phyloP scores from a whole-genome alignment of 2,329 filamentous ascomycete genomes.

The Lachnellula cervina region DNA sequence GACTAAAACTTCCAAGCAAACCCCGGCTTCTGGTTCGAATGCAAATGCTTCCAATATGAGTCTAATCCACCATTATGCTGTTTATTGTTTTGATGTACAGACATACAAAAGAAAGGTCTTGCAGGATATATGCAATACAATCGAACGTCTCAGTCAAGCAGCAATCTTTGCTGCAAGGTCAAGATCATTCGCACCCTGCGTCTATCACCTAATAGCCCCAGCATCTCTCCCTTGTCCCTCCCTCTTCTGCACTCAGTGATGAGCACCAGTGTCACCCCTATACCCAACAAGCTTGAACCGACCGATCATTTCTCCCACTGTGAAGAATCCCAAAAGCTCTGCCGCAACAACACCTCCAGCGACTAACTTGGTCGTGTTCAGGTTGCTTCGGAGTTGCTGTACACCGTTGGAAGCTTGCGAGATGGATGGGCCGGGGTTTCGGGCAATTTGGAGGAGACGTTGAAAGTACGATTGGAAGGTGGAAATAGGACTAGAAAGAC shows the following conservation, averaged over 20 bases:
- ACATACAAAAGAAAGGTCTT: constrained; percentile 24
- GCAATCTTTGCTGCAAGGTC: constrained; percentile 4
- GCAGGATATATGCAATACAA: constrained; percentile 20
- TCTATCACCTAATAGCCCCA: constrained; percentile 3
- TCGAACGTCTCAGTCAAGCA: not conserved
- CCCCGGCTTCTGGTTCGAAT: not conserved
- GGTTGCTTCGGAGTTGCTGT: constrained; percentile 55
- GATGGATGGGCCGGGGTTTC: constrained; percentile 61
- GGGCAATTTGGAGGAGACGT: constrained; percentile 63
- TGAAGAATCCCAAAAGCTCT: constrained; percentile 95
- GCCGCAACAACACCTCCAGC: constrained; percentile 73
- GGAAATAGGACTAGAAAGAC: constrained; percentile 56
- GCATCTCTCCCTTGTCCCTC: not conserved
- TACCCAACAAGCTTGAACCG: constrained; percentile 95
- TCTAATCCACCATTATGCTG: constrained; percentile 24
- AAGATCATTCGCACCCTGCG: constrained; percentile 8
- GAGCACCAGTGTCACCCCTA: constrained; percentile 59
- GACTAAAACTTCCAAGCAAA: not conserved
- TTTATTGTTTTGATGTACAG: constrained; percentile 26
- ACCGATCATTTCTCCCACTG: constrained; percentile 93
- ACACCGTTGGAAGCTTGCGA: constrained; percentile 50
- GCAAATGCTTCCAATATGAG: not conserved
- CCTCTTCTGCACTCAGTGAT: constrained; percentile 42
- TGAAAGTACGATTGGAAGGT: constrained; percentile 87
- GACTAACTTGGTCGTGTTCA: constrained; percentile 66